Evolutionary conservation across 176 grass and related monocot genomes (phyloP).

Genomic region (Carex scoparia): DNA sequence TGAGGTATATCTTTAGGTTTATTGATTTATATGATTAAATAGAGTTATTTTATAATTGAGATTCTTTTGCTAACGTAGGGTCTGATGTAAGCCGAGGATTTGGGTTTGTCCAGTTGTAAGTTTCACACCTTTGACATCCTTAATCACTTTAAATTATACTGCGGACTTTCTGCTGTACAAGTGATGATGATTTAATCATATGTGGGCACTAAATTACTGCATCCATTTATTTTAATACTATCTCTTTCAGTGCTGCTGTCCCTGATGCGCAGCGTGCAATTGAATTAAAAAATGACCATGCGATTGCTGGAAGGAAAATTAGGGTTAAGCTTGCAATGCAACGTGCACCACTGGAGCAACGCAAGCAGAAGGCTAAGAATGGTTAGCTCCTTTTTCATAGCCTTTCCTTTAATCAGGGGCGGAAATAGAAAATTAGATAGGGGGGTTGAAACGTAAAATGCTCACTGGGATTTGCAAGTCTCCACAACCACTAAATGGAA

Average conservation of each 20-base stretch:
- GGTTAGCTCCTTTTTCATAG: constrained; percentile 36
- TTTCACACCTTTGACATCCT: constrained; percentile 8
- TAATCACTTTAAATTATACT: background rate
- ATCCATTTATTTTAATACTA: constrained; percentile 14
- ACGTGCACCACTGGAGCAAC: constrained; percentile 64
- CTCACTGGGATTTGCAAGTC: no score
- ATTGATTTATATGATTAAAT: background rate
- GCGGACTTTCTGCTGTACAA: background rate
- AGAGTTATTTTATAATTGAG: background rate
- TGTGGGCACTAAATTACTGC: background rate
- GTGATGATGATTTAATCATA: background rate
- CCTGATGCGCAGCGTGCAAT: constrained; percentile 79
- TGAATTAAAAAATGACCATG: constrained; percentile 68
- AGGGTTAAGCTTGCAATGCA: constrained; percentile 77
- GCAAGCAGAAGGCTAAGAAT: constrained; percentile 48
- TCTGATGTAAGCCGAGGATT: constrained; percentile 71
- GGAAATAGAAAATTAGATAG: no score
- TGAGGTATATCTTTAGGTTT: no score
- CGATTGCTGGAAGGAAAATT: constrained; percentile 76
- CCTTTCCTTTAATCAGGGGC: background rate
- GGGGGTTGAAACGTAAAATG: no score
- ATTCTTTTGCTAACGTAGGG: constrained; percentile 36
- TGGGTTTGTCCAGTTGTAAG: constrained; percentile 91
- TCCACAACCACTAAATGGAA: no score
- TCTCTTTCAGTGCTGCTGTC: constrained; percentile 55